Base-by-base conservation (phyloP, 2,329 filamentous ascomycete species). In the Aspergillus sp. region DNA sequence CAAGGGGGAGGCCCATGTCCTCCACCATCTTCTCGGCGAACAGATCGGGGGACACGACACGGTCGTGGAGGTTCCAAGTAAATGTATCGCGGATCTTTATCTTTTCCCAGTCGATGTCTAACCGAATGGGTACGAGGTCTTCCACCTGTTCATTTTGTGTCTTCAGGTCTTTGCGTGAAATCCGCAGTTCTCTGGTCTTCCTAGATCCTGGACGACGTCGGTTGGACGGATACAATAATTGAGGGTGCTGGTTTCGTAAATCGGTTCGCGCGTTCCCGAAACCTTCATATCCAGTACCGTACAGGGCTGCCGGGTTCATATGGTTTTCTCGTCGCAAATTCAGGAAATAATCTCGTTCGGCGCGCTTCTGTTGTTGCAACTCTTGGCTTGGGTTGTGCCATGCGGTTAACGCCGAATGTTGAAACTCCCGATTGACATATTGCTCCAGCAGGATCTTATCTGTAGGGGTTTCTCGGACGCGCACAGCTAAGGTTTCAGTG, bases 51-150 rank as follows among this genome's bases (percentile, higher is more conserved):
- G 81, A 77, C 3, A 94, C 80, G 9, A 93, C 78, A 46, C 90
- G 85, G 64, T 98, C 93, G 69, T 96, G 88, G 31, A 97, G 76
- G 66, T 98, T 98, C 90, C 91, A 98, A 3, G 93, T 97, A 56
- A 98, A 96, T 1, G 93, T 97, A 67, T 98, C 93, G 64, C 93
- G 86, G 48, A 98, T 76, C 68, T 93, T 93, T 57, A 97, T 81
- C 71, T 95, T 95, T 54, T 97, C 91, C 78, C 88, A 87, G 60
- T 98, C 93, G 39, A 97, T 88, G 58, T 98, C 93, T 43, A 98
- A 71, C 38, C 93, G 82, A 52, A 98, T 79, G 3, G 93, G 93
- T 1, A 97, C 88, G 42, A 98, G 73, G 61, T 96, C 89, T 65
- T 98, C 93, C 42, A 88, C 77, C 61, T 91, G 86, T 56, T 97